Conservation (phyloP, 1,139 yeast genomes). For the Scheffersomyces quercinus region DNA sequence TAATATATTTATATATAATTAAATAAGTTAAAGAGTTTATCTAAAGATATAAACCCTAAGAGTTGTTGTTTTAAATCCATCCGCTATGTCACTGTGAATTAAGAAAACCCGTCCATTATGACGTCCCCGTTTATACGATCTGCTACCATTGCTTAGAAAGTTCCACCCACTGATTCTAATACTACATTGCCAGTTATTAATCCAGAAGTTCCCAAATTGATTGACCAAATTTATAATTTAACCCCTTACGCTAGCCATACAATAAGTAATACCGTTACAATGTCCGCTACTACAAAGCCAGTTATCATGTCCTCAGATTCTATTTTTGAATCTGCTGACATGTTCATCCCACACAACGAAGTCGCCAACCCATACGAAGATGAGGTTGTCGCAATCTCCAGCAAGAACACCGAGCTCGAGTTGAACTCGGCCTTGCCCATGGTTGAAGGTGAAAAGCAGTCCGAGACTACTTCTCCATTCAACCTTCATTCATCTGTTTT, state of each 20-base stretch:
- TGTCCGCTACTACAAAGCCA: slow-evolving; percentile 28
- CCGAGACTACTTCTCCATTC: slow-evolving; percentile 37
- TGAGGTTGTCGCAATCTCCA: slow-evolving; percentile 3
- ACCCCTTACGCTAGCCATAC: no score
- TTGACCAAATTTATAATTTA: no score
- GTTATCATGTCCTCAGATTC: slow-evolving; percentile 31
- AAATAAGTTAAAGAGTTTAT: slow-evolving; percentile 2
- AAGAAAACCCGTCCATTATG: slow-evolving; percentile 32
- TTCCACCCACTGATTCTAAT: slow-evolving; percentile 2
- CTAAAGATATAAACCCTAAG: slow-evolving; percentile 7
- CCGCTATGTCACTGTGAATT: slow-evolving; percentile 27
- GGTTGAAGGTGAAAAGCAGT: slow-evolving; percentile 6
- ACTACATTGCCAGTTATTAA: slow-evolving; percentile 2
- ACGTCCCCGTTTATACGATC: slow-evolving; percentile 19
- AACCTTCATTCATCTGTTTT: slow-evolving; percentile 59
- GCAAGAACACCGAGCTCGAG: neutral
- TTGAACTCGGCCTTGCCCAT: slow-evolving; percentile 13
- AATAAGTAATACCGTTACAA: slow-evolving; percentile 9
- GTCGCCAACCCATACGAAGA: slow-evolving; percentile 5
- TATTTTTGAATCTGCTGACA: slow-evolving; percentile 28
- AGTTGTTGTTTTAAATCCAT: slow-evolving; percentile 11
- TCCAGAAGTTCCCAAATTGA: slow-evolving; percentile 1
- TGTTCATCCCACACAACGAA: slow-evolving; percentile 13
- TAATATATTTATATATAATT: slow-evolving; percentile 6
- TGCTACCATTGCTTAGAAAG: slow-evolving; percentile 7